Percentiles rank a stretch among this genome's conserved stretches.
phyloP scores from a whole-genome alignment of 192 early-diverging fungal genomes.

The Borealophlyctis nickersoniae region DNA sequence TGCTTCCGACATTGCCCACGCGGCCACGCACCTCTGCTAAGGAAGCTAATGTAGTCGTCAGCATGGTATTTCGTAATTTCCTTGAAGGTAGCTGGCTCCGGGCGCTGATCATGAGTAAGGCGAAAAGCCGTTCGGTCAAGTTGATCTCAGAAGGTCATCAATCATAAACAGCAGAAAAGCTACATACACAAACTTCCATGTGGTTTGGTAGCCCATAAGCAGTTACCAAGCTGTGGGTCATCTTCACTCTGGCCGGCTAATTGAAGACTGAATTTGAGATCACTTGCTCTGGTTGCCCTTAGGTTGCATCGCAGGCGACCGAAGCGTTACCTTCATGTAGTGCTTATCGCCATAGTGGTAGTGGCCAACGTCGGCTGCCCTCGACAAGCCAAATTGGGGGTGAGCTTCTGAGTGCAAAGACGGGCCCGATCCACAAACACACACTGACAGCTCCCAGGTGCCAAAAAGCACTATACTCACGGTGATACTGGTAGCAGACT shows the following conservation, averaged over 20 bases:
- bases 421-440: neutral
- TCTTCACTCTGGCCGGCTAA: constrained; percentile 85
- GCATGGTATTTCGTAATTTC: constrained; percentile 95
- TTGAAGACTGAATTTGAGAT: constrained; percentile 2
- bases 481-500: constrained; percentile 45
- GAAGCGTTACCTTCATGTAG: constrained; percentile 54
- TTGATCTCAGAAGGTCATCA: too few species aligned
- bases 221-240: constrained; percentile 90
- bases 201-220: constrained; percentile 89
- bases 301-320: neutral
- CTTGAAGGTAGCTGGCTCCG: constrained; percentile 81
- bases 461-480: constrained; percentile 19
- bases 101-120: too few species aligned
- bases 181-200: constrained; percentile 64
- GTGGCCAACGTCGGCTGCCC: constrained; percentile 55
- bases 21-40: constrained; percentile 55
- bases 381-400: neutral
- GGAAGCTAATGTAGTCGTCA: constrained; percentile 92
- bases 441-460: neutral
- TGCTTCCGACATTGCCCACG: neutral
- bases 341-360: constrained; percentile 55
- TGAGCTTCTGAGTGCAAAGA: too few species aligned
- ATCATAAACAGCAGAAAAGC: too few species aligned
- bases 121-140: too few species aligned
- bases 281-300: neutral